Evolutionary conservation across 2,329 filamentous ascomycete species (phyloP), one percentile per base, ranked within the genome.

Genomic region (Sclerotinia sclerotiorum): DNA sequence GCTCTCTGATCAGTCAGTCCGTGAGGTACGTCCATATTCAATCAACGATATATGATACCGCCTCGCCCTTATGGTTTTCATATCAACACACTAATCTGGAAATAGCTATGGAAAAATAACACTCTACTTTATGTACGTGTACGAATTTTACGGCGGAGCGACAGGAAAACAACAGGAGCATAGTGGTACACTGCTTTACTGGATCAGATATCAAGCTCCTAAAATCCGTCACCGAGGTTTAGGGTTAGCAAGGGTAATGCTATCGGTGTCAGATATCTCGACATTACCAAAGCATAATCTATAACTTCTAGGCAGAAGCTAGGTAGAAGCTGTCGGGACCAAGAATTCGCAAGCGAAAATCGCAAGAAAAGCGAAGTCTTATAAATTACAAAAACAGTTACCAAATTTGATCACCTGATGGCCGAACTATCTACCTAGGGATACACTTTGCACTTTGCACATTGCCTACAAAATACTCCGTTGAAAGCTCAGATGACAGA

Each of bases 211-310:
- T 35, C 8, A n/a, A 51, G 58, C 58, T 49, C 29, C 21, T 19
- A 24, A 4, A 39, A 19, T 35, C 46, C 13, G 10, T 10, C 19
- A 29, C 7, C n/a, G 19, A 49, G 29, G 6, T 62, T 46, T 62
- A 51, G 48, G 46, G 29, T 51, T 62, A 27, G 46, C 58, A 39
- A 51, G 46, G 46, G 58, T 51, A 35, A 32, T 24, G 46, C 29
- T 51, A 39, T 51, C 46, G 21, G 46, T n/a, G n/a, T n/a, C n/a
- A n/a, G n/a, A n/a, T 24, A 39, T 48, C 29, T 49, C 32, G 44
- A 35, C 21, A 5, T 49, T 35, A 44, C 21, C 11, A 57, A 32
- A 27, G 55, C 35, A 57, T 24, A 57, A 42, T 42, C 32, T n/a
- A 57, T 57, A 57, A 35, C 35, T 57, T 57, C n/a, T 19, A 46